Percentiles rank a stretch among this genome's conserved stretches.
These are phyloP conservation scores for Lodderomyces oxycetoniae DNA, from an alignment of 1,139 yeast genomes.

Conservation along the genomic window DNA sequence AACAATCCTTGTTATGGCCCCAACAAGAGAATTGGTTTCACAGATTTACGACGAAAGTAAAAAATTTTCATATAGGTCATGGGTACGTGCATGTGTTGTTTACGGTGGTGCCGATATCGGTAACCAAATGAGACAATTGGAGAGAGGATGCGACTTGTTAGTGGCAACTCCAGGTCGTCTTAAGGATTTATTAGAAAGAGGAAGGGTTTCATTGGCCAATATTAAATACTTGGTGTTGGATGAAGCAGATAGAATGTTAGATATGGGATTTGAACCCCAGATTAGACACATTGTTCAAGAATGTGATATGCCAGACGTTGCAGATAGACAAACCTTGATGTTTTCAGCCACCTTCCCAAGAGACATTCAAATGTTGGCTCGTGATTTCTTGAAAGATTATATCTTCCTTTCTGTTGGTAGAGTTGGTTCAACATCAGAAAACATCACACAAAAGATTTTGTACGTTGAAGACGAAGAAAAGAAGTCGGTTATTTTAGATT, in stretches of 20 bases:
- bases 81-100: conserved; percentile 96
- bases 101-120: conserved; percentile 98
- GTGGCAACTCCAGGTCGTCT: conserved; percentile 99
- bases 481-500: conserved; percentile 85
- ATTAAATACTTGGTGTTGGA: conserved; percentile 92
- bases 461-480: conserved; percentile 95
- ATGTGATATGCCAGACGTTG: conserved; percentile 93
- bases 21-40: conserved; percentile 97
- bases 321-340: conserved; percentile 93
- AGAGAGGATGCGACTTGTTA: conserved; percentile 89
- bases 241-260: conserved; percentile 99
- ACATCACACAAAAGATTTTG: conserved; percentile 88
- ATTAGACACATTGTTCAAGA: conserved; percentile 97
- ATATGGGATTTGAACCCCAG: conserved; percentile 99
- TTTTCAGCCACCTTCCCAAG: conserved; percentile 98
- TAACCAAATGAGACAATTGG: conserved; percentile 80
- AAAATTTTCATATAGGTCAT: conserved; percentile 94
- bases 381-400: conserved; percentile 94
- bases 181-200: conserved; percentile 92
- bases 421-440: conserved; percentile 97
- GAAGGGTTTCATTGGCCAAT: conserved; percentile 81
- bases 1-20: conserved; percentile 92
- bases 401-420: conserved; percentile 96
- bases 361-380: conserved; percentile 94
- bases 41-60: conserved; percentile 95